Conservation (phyloP, 2,329 filamentous ascomycete genomes). For the Metarhizium guizhouense region DNA sequence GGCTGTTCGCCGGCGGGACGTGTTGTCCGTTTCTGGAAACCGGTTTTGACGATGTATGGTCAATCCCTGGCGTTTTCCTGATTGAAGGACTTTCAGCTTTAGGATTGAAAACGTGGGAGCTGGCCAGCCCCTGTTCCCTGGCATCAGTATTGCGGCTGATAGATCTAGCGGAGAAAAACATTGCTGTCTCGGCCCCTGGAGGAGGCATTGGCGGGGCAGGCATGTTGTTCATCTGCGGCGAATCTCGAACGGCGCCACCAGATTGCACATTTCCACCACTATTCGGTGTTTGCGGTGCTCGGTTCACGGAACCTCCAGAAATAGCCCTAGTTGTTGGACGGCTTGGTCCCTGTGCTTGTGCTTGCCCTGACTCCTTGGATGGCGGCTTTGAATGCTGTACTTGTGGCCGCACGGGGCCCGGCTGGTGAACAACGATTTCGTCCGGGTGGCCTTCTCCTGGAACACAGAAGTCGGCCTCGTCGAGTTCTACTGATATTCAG, state of each 20-base stretch:
- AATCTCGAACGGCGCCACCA: slow-evolving; percentile 13
- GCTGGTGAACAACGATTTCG: slow-evolving; percentile 53
- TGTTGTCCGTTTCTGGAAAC: slow-evolving; percentile 51
- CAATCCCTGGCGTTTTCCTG: slow-evolving; percentile 78
- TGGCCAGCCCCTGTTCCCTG: slow-evolving; percentile 14
- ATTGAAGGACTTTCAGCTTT: slow-evolving; percentile 75
- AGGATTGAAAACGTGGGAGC: slow-evolving; percentile 55
- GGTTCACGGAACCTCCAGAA: slow-evolving; percentile 10
- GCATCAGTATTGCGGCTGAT: slow-evolving; percentile 25
- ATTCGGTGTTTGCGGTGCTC: slow-evolving; percentile 25
- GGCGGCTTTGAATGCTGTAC: slow-evolving; percentile 9
- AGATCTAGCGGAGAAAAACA: slow-evolving; percentile 9
- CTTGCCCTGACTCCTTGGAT: slow-evolving; percentile 7
- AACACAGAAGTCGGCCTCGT: slow-evolving; percentile 68
- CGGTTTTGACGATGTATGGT: slow-evolving; percentile 70
- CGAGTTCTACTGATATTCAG: slow-evolving; percentile 50
- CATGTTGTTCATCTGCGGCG: slow-evolving; percentile 13
- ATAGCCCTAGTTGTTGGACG: slow-evolving; percentile 8
- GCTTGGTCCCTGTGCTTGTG: slow-evolving; percentile 12
- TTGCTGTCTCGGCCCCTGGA: slow-evolving; percentile 13
- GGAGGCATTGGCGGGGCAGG: slow-evolving; percentile 36
- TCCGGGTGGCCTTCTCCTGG: slow-evolving; percentile 64
- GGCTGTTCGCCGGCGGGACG: slow-evolving; percentile 31
- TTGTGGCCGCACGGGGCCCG: slow-evolving; percentile 12
- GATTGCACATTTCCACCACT: slow-evolving; percentile 16